Base-by-base conservation (phyloP, 192 early-diverging fungal genomes). In the Podila epicladia region DNA sequence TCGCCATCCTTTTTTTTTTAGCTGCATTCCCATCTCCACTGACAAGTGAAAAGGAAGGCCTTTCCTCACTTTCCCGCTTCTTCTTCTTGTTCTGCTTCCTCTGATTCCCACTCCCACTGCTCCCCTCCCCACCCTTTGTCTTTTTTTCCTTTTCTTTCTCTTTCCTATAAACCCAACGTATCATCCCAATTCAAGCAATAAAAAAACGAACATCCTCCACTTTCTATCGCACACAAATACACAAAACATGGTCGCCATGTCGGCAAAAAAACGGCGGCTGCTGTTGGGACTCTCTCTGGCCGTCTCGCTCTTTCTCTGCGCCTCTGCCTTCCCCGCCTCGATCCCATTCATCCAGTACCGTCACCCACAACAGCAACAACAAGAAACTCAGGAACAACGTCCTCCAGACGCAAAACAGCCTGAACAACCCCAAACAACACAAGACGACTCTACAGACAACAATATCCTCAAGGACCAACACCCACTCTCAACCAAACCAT, bases 261-360 rank as follows among this genome's bases (percentile, higher is more conserved):
- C 24, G 32, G 24, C 35, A 41, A 50, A 2, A 13, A 65, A 38
- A 17, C 62, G 29, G 50, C 26, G 11, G 57, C 41, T 32, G 61
- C 59, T 4, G 41, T 65, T 78, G 59, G 69, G 69, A n/a, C 63
- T 78, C 28, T 66, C 75, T 7, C 48, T 58, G 28, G 75, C 75
- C 13, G 55, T 45, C n/a, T 67, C 64, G 19, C 38, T 78, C 28
- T 35, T 71, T 13, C 50, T 78, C 8, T 53, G 58, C 38, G 41
- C 69, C n/a, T 60, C 55, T 19, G 69, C 69, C 24, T 32, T 71
- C n/a, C 75, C 75, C 45, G 58, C 64, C 31, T 19, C n/a, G 19
- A 37, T 62, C 24, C 29, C 59, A 19, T 61, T 26, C 17, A 31
- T 28, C 9, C 28, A 61, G 20, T 61, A 61, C 31, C 20, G 59